These are phyloP conservation scores for Tylopilus sp. DNA, from an alignment of 1,284 basidiomycete genomes.

Conservation along the genomic window DNA sequence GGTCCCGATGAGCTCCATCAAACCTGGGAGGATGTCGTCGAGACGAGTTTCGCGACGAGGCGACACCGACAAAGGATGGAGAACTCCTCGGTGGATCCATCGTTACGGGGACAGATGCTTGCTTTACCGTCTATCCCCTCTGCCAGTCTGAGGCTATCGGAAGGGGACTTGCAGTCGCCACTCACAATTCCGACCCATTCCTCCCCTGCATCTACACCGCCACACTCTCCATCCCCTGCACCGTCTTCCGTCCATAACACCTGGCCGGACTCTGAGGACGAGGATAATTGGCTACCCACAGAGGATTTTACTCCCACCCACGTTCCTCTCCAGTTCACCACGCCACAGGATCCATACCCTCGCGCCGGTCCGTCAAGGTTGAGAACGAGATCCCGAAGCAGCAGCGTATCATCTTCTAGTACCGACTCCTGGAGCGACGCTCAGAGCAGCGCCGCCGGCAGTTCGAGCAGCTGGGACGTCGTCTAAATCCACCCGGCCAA, in stretches of 20 bases:
- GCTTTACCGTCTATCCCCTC: constrained; percentile 31
- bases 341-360: neutral
- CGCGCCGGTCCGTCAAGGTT: neutral
- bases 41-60: constrained; percentile 9
- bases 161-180: constrained; percentile 25
- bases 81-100: constrained; percentile 2
- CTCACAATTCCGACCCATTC: constrained; percentile 26
- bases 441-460: constrained; percentile 16
- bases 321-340: neutral
- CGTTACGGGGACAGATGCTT: constrained; percentile 8
- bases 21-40: constrained; percentile 14
- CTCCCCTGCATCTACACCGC: constrained; percentile 15
- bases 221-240: constrained; percentile 17
- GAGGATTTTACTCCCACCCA: neutral
- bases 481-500: constrained; percentile 7
- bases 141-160: constrained; percentile 20
- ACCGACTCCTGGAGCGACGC: constrained; percentile 33
- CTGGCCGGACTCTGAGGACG: constrained; percentile 17
- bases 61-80: neutral
- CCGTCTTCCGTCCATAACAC: constrained; percentile 7
- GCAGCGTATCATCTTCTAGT: constrained; percentile 15
- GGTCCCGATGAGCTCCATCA: neutral
- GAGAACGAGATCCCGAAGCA: constrained; percentile 10
- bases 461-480: constrained; percentile 25
- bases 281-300: constrained; percentile 8